Conservation (phyloP, 1,284 basidiomycete genomes). For the Trichosporon sp. region DNA sequence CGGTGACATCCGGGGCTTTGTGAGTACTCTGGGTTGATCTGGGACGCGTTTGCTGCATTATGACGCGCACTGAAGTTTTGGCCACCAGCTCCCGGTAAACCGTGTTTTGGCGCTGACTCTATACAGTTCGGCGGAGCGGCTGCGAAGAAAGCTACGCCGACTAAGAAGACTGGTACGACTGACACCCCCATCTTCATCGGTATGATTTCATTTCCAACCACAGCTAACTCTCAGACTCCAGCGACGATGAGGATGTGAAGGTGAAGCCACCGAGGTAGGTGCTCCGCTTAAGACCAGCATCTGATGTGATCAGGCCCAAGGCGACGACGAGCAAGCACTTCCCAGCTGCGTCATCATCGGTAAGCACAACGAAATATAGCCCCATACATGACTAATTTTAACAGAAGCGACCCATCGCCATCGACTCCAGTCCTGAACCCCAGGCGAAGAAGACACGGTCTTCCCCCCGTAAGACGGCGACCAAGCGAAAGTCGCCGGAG, state of each 20-base stretch:
- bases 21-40: not conserved
- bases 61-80: slow-evolving; percentile 9
- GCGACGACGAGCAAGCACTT: slow-evolving; percentile 16
- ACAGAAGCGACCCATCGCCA: slow-evolving; percentile 7
- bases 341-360: not conserved
- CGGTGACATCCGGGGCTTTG: slow-evolving; percentile 7
- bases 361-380: not conserved
- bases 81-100: not conserved
- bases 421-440: slow-evolving; percentile 11
- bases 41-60: not conserved
- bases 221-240: not conserved
- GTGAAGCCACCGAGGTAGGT: slow-evolving; percentile 6
- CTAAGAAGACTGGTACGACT: slow-evolving; percentile 14
- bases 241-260: slow-evolving; percentile 12
- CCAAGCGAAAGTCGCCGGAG: not conserved
- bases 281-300: too few species aligned
- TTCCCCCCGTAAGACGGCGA: not conserved
- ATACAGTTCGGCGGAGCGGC: slow-evolving; percentile 4
- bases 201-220: not conserved
- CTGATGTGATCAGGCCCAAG: not conserved
- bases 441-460: not conserved
- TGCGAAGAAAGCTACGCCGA: not conserved
- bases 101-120: not conserved
- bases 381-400: not conserved
- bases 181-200: slow-evolving; percentile 9